phyloP scores from a whole-genome alignment of 2,329 filamentous ascomycete species.

The Cadophora sp. region DNA sequence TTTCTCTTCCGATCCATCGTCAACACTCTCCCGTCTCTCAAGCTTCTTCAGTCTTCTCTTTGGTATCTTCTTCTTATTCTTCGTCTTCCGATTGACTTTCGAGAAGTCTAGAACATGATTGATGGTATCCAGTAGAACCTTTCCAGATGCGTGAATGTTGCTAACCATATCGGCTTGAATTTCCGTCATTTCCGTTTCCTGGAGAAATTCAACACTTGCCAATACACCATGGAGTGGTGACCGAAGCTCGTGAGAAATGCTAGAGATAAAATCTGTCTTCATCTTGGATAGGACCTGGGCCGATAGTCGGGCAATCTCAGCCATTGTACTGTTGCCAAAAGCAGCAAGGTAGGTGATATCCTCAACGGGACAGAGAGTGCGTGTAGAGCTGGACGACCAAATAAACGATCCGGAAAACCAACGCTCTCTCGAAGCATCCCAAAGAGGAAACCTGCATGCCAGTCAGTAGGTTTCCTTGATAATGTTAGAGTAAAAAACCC shows the following conservation, averaged over 20 bases:
- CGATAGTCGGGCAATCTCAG: constrained; percentile 59
- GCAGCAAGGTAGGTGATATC: constrained; percentile 59
- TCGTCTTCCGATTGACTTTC: constrained; percentile 55
- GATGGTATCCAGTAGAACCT: constrained; percentile 59
- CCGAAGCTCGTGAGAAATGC: constrained; percentile 66
- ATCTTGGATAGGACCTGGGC: constrained; percentile 47
- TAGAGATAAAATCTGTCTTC: constrained; percentile 62
- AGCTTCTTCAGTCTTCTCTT: constrained; percentile 29
- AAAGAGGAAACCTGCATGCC: constrained; percentile 50
- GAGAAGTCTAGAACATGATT: constrained; percentile 61
- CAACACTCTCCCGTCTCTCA: constrained; percentile 26
- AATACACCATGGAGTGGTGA: constrained; percentile 67
- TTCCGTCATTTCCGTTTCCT: constrained; percentile 56
- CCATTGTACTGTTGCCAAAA: constrained; percentile 62
- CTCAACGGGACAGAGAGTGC: constrained; percentile 53
- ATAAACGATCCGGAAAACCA: constrained; percentile 59
- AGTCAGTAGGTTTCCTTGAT: not conserved
- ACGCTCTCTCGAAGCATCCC: constrained; percentile 53
- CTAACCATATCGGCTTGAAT: constrained; percentile 55
- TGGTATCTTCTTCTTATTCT: constrained; percentile 35
- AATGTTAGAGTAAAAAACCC: too few species aligned
- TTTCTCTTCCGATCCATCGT: constrained; percentile 33
- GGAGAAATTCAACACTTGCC: constrained; percentile 58
- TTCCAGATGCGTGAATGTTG: constrained; percentile 58
- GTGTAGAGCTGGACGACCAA: constrained; percentile 53